Percentiles rank a stretch among this genome's conserved stretches.
Evolutionary conservation across 352 stramenopile genomes (phyloP).

Genomic region (Pythium periplocum): DNA sequence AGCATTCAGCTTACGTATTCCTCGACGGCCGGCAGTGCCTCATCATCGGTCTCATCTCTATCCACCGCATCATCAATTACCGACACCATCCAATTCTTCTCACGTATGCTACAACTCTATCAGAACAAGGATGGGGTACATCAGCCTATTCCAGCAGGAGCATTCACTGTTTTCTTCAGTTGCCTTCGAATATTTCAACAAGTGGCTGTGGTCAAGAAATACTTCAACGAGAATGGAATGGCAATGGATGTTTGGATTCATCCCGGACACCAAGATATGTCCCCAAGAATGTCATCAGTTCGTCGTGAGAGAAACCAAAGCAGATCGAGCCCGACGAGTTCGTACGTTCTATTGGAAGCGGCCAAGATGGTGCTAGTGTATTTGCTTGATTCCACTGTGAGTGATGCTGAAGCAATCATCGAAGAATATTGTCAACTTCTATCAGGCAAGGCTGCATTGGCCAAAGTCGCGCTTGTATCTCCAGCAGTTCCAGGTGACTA

Average conservation of each 20-base stretch:
- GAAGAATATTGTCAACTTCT: slow-evolving; percentile 19
- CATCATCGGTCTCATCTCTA: no score
- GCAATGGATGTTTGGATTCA: slow-evolving; percentile 21
- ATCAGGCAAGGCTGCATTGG: slow-evolving; percentile 11
- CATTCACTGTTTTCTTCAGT: slow-evolving; percentile 30
- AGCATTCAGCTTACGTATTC: slow-evolving; percentile 34
- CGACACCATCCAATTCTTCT: slow-evolving; percentile 22
- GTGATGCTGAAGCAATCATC: slow-evolving; percentile 8
- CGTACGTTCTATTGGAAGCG: slow-evolving; percentile 31
- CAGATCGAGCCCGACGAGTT: no score
- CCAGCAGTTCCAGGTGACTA: slow-evolving; percentile 24
- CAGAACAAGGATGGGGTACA: slow-evolving; percentile 6
- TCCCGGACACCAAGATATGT: neutral
- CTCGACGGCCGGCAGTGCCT: no score
- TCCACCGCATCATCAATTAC: neutral
- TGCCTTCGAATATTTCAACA: slow-evolving; percentile 34
- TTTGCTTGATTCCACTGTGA: slow-evolving; percentile 16
- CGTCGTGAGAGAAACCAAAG: no score
- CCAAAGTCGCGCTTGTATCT: slow-evolving; percentile 26
- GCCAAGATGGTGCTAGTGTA: slow-evolving; percentile 31
- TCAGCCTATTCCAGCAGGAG: slow-evolving; percentile 9
- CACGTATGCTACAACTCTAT: slow-evolving; percentile 24
- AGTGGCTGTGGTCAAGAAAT: slow-evolving; percentile 24
- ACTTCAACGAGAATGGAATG: slow-evolving; percentile 23
- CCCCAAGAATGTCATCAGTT: no score